Conservation (phyloP, 805 yeast species). For the Zygosaccharomyces bisporus region DNA sequence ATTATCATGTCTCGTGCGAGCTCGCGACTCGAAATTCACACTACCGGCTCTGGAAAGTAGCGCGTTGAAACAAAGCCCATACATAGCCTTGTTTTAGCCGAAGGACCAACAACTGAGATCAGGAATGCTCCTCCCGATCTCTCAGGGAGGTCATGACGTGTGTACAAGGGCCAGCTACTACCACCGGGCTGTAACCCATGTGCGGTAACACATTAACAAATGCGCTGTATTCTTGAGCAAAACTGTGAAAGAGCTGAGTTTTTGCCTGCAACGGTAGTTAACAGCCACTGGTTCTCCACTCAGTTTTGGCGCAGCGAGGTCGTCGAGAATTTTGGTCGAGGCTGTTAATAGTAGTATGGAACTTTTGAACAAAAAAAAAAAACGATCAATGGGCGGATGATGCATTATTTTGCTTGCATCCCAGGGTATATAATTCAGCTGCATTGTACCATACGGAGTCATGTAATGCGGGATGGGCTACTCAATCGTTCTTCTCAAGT, state of each 20-base stretch:
- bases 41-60: not conserved
- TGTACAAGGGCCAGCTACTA: not conserved
- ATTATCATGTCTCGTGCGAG: not conserved
- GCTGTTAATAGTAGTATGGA: not conserved
- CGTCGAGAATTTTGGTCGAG: conserved; percentile 7
- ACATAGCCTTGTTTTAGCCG: not conserved
- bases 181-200: not conserved
- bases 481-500: no score
- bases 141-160: not conserved
- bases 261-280: not conserved
- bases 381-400: conserved; percentile 2
- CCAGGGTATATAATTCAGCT: not conserved
- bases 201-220: conserved; percentile 4
- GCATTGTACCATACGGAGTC: no score
- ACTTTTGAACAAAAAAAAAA: not conserved
- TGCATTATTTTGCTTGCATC: not conserved
- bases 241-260: not conserved
- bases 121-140: not conserved
- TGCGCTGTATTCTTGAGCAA: conserved; percentile 1
- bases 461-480: no score
- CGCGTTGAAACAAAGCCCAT: conserved; percentile 1
- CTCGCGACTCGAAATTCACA: not conserved
- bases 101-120: not conserved
- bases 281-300: not conserved
- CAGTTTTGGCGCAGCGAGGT: conserved; percentile 4